Base-by-base conservation (phyloP, 345 rosid genomes). In the Citrus medica region DNA sequence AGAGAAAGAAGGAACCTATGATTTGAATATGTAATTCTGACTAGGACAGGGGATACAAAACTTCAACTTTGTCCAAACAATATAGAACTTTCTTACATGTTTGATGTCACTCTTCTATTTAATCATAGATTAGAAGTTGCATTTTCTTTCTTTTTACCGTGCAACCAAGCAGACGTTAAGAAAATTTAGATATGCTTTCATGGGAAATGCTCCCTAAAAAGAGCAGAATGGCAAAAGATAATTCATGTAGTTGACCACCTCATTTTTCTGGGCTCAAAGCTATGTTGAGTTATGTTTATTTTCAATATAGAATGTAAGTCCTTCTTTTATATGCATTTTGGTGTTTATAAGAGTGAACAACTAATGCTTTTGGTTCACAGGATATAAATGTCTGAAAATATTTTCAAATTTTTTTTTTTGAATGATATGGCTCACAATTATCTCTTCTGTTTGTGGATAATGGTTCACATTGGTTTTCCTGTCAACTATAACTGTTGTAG, bases 11-110 rank as follows among this genome's bases (percentile, higher is more conserved):
- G 67, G 48, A 25, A 62, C 72, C 38, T 38, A n/a, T 28, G 37
- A 67, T 40, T 75, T 77, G 27, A 76, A 60, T 46, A 16, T n/a
- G 19, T 64, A 70, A 46, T 58, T 65, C n/a, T 56, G 38, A 35
- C 38, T 73, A 28, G n/a, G 61, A 58, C 13, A 40, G 10, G 25
- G 21, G 62, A 55, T 35, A 74, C 61, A 66, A 24, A 71, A 58
- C 51, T 16, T 69, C 67, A 27, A 70, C 16, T 69, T 75, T 21
- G 62, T 62, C n/a, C 42, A 22, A 63, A 68, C 27, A 12, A 33
- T 69, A 69, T 7, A 21, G 14, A 59, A 71, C 48, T 51, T 69
- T 48, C 40, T 75, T 51, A 66, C 51, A 5, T 27, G 75, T 40
- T 73, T 73, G 65, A 67, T 73, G 56, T 32, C 1, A 62, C 10